Evolutionary conservation across 2,329 filamentous ascomycete species (phyloP), one percentile per base, ranked within the genome.

Genomic region (Trichoderma oligosporum): DNA sequence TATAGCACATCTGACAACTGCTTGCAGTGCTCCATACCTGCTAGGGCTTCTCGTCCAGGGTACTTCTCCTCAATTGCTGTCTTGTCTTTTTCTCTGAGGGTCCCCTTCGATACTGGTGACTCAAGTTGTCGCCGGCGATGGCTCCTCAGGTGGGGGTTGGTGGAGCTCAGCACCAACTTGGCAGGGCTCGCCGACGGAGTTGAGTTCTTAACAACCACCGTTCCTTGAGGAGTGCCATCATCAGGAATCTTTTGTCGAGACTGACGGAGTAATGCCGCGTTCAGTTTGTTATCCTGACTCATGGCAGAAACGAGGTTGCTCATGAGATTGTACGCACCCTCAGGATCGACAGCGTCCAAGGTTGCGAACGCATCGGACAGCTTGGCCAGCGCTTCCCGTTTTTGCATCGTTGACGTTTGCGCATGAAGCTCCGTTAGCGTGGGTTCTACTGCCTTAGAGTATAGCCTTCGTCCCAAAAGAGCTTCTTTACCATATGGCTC

Each of bases 21-120:
- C 68, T 91, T 90, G 63, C 88, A 89, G 73, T 97, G 93, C 72
- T 97, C 92, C 89, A 97, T 93, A 2, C 91, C 93, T 1, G 85
- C 81, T 45, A 74, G 73, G 2, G 80, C 68, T 52, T 80, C 75
- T 36, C 79, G 77, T 1, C 81, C 81, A 1, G 82, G 82, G 54
- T 81, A 83, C 64, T 78, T 82, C 14, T 77, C 72, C 63, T 81
- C 77, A 8, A 82, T 62, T 2, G 73, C 71, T 22, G 74, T 68
- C 64, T 75, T 81, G 55, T 81, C 81, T 63, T 76, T 80, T 55
- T 80, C 81, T 48, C 67, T 70, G 46, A 82, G 77, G 29, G 72
- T 69, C 44, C 77, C 71, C 64, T 73, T 76, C 59, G 81, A 35
- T 65, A 66, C 58, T 20, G 69, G 69, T 31, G 70, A 68, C 22